phyloP scores from a whole-genome alignment of 2,329 filamentous ascomycete species.

The Colletotrichum filicis region DNA sequence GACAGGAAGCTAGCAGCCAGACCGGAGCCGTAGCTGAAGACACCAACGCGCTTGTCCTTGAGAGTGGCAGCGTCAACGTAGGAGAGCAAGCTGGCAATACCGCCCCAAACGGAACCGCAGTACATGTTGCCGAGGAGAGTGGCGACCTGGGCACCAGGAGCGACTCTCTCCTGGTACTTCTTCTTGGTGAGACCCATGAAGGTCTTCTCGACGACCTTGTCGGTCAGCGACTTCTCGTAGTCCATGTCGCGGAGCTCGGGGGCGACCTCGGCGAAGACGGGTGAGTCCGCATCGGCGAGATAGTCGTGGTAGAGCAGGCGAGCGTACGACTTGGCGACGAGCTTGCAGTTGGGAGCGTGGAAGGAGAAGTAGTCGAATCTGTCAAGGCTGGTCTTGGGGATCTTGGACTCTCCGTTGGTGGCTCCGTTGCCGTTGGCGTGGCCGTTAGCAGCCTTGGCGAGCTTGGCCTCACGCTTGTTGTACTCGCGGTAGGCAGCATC shows the following conservation, averaged over 20 bases:
- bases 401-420: slow-evolving; percentile 39
- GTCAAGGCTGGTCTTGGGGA: slow-evolving; percentile 74
- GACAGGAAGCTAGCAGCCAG: slow-evolving; percentile 79
- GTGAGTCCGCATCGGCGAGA: slow-evolving; percentile 73
- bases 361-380: slow-evolving; percentile 87
- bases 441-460: slow-evolving; percentile 66
- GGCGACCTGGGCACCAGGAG: slow-evolving; percentile 78
- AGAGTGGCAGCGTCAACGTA: slow-evolving; percentile 71
- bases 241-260: slow-evolving; percentile 81
- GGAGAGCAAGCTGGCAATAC: slow-evolving; percentile 76
- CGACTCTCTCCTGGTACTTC: slow-evolving; percentile 81
- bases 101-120: slow-evolving; percentile 79
- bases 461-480: slow-evolving; percentile 75
- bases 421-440: slow-evolving; percentile 57
- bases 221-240: slow-evolving; percentile 81
- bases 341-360: slow-evolving; percentile 89
- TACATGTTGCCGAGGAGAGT: slow-evolving; percentile 80
- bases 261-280: slow-evolving; percentile 79
- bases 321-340: slow-evolving; percentile 86
- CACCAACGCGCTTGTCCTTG: slow-evolving; percentile 76
- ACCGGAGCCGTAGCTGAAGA: slow-evolving; percentile 85
- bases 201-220: slow-evolving; percentile 87
- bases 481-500: slow-evolving; percentile 86
- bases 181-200: slow-evolving; percentile 89
- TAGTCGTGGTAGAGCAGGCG: slow-evolving; percentile 90